Evolutionary conservation across 495 filamentous ascomycete genomes (phyloP), one percentile per base, ranked within the genome.

Genomic region (Staphylotrichum tortipilum): DNA sequence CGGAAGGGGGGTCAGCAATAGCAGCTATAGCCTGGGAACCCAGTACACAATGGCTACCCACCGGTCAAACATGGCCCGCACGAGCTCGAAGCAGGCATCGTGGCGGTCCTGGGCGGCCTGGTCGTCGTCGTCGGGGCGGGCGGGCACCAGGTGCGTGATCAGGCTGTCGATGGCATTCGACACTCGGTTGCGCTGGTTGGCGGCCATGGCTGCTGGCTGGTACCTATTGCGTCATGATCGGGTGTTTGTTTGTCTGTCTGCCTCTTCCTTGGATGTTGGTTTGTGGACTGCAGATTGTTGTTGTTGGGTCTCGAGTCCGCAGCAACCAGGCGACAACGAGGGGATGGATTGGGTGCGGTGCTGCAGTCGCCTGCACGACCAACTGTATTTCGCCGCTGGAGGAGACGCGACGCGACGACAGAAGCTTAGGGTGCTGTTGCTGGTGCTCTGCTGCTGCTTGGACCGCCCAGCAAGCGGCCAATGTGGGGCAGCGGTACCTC

Each of bases 121-220:
- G 39, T 78, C 71, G 57, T 72, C 72, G 21, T 76, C 68, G 54
- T 65, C 62, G 40, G 73, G 69, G 50, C 74, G 66, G 47, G 66
- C 56, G 50, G 76, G 75, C 45, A 79, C 62, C 44, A 82, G 55
- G 31, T 75, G 73, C 26, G 68, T 66, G 50, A 82, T 75, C 63
- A 82, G 68, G 55, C 72, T 74, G 63, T 79, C 71, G 63, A 82
- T 72, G 46, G 77, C 78, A 47, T 65, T 73, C 39, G 67, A 66
- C 52, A 78, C 63, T 56, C 74, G 67, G 52, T 72, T 68, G 53
- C 53, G 65, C 52, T 64, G 65, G 47, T 70, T 59, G 40, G 62
- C 59, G 58, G 70, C 60, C 70, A 73, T 75, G 54, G 55, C 59
- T 59, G 41, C 41, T 15, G 66, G 66, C 69, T 72, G 54, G 55